Percentiles rank a stretch among this genome's conserved stretches.
Evolutionary conservation across 495 filamentous ascomycete species (phyloP).

Genomic region (Pseudotulostoma volvatum): DNA sequence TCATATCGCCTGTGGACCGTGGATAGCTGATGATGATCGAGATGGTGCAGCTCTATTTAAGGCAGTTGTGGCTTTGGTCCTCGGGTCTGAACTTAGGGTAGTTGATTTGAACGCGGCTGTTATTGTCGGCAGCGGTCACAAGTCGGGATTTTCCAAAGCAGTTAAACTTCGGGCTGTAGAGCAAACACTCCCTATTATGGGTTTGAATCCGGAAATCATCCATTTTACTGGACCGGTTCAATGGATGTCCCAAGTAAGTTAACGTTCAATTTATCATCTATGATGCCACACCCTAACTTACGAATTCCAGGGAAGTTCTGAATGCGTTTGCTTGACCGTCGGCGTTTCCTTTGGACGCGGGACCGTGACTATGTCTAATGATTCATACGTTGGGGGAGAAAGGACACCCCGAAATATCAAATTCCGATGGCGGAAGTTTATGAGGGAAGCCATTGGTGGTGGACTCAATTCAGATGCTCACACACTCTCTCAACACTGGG

Average conservation of each 20-base stretch:
- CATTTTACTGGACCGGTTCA: conserved; percentile 20
- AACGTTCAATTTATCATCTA: too few species aligned
- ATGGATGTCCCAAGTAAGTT: conserved; percentile 22
- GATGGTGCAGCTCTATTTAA: conserved; percentile 4
- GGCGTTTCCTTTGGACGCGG: conserved; percentile 13
- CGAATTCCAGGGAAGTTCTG: conserved; percentile 8
- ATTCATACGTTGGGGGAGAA: conserved; percentile 7
- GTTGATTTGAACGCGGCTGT: conserved; percentile 14
- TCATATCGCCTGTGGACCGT: conserved; percentile 23
- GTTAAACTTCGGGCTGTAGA: too few species aligned
- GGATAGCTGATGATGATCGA: conserved; percentile 9
- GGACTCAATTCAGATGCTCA: conserved; percentile 2
- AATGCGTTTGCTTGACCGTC: conserved; percentile 9
- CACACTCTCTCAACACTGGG: conserved; percentile 7
- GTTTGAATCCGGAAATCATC: background rate
- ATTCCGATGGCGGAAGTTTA: conserved; percentile 10
- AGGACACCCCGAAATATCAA: background rate
- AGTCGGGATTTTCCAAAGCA: too few species aligned
- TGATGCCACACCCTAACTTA: too few species aligned
- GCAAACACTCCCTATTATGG: background rate
- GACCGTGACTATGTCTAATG: conserved; percentile 10
- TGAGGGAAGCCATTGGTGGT: conserved; percentile 3
- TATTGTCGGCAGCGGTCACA: background rate
- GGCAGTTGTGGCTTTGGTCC: conserved; percentile 15
- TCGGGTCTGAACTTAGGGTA: conserved; percentile 16